A percentile compares a stretch with the other conserved stretches of the same genome.
Evolutionary conservation across 176 grass and related monocot species (phyloP).

Genomic region (maize (Zea mays)): DNA sequence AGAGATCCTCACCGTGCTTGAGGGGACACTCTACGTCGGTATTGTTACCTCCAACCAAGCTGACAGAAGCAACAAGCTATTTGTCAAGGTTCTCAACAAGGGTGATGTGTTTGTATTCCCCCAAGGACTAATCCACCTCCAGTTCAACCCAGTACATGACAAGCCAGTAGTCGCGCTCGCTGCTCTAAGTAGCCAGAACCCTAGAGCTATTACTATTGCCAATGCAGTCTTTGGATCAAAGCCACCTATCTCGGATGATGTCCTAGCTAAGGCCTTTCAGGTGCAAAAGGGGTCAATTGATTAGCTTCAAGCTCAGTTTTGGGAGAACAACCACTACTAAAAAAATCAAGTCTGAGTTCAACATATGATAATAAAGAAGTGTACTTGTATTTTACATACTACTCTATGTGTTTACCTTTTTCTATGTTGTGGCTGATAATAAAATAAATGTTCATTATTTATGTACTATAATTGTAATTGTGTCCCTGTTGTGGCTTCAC

Average conservation of each 20-base stretch:
- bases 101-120: constrained; percentile 15
- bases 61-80: constrained; percentile 10
- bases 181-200: constrained; percentile 24
- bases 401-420: too few relatives aligned
- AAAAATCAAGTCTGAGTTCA: too few relatives aligned
- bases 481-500: too few relatives aligned
- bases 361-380: too few relatives aligned
- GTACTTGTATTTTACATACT: too few relatives aligned
- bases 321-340: background rate
- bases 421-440: too few relatives aligned
- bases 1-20: background rate
- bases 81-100: background rate
- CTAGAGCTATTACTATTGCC: constrained; percentile 13
- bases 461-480: too few relatives aligned
- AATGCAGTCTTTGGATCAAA: constrained; percentile 21
- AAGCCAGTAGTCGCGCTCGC: background rate
- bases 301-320: constrained; percentile 27
- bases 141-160: constrained; percentile 21
- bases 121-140: constrained; percentile 14
- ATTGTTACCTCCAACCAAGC: background rate
- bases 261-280: constrained; percentile 18
- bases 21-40: constrained; percentile 24
- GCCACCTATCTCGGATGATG: constrained; percentile 7
- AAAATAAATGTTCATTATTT: too few relatives aligned
- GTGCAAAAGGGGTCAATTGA: constrained; percentile 7